phyloP scores from a whole-genome alignment of 225 moss, liverwort and hornwort species.

The Neckera pumila region DNA sequence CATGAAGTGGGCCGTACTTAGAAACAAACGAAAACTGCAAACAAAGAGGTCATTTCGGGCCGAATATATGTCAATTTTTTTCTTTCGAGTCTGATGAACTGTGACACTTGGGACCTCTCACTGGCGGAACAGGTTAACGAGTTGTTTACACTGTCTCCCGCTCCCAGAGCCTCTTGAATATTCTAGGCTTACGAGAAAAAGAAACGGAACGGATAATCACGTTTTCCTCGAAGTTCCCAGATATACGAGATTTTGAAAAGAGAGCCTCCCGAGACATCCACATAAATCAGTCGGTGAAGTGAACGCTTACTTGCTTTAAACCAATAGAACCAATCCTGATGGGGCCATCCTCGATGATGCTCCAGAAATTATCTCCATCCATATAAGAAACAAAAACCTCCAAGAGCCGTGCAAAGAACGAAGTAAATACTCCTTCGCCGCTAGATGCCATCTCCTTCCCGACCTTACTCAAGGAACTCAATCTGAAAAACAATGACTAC shows the following conservation, averaged over 20 bases:
- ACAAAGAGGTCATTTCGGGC: background rate
- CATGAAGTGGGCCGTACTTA: background rate
- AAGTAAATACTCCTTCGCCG: slow-evolving; percentile 24
- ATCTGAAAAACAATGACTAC: slow-evolving; percentile 61
- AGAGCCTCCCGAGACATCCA: background rate
- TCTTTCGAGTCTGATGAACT: background rate
- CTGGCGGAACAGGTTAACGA: background rate
- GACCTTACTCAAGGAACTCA: slow-evolving; percentile 32
- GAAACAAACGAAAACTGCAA: background rate
- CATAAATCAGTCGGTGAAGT: background rate
- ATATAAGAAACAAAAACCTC: slow-evolving; percentile 57
- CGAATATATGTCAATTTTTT: background rate
- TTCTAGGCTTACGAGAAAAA: background rate
- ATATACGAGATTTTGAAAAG: background rate
- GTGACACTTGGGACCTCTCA: background rate
- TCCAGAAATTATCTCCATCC: slow-evolving; percentile 58
- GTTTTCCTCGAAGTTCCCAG: background rate
- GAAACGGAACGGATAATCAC: background rate
- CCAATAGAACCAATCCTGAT: slow-evolving; percentile 60
- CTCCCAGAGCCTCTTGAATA: background rate
- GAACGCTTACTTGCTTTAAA: slow-evolving; percentile 52
- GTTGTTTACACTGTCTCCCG: background rate
- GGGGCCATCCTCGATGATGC: slow-evolving; percentile 61
- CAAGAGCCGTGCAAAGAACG: slow-evolving; percentile 48
- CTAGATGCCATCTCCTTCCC: slow-evolving; percentile 40